Conservation (phyloP, 495 filamentous ascomycete genomes). For the Aspergillus egyptiacus region DNA sequence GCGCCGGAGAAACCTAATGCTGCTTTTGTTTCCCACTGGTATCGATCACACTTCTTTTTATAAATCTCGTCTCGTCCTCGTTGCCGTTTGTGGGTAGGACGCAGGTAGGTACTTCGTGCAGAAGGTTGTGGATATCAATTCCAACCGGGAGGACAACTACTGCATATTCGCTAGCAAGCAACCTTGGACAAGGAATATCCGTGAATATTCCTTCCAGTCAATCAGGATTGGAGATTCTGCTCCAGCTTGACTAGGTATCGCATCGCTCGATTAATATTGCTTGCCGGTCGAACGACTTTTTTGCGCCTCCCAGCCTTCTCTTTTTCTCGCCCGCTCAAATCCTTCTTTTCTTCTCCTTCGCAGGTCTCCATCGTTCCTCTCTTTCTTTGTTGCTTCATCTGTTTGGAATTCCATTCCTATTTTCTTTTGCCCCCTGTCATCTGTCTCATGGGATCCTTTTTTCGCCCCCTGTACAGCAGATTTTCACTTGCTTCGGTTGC, state of each 20-base stretch:
- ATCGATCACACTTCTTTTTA: no score
- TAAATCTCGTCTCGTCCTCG: no score
- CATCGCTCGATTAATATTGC: conserved; percentile 10
- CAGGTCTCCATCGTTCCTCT: conserved; percentile 6
- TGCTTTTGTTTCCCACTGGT: no score
- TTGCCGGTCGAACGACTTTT: conserved; percentile 13
- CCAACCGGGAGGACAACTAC: conserved; percentile 1
- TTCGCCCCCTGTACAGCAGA: neutral
- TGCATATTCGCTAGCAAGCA: no score
- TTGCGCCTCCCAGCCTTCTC: conserved; percentile 15
- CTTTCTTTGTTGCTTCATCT: conserved; percentile 1
- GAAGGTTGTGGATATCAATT: conserved; percentile 12
- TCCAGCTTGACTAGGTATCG: conserved; percentile 3
- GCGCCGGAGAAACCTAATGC: no score
- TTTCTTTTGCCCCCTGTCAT: neutral
- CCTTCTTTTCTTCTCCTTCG: conserved; percentile 9
- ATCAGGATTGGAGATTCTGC: conserved; percentile 5
- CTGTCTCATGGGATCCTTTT: conserved; percentile 3
- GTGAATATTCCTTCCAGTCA: neutral
- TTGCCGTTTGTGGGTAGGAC: no score
- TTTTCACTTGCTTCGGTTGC: conserved; percentile 1
- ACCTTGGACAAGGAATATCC: neutral
- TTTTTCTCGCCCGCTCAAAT: conserved; percentile 15
- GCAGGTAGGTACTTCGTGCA: no score
- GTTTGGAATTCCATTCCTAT: conserved; percentile 3